Evolutionary conservation across 2,329 filamentous ascomycete species (phyloP).

Genomic region (Sarocladium strictum): DNA sequence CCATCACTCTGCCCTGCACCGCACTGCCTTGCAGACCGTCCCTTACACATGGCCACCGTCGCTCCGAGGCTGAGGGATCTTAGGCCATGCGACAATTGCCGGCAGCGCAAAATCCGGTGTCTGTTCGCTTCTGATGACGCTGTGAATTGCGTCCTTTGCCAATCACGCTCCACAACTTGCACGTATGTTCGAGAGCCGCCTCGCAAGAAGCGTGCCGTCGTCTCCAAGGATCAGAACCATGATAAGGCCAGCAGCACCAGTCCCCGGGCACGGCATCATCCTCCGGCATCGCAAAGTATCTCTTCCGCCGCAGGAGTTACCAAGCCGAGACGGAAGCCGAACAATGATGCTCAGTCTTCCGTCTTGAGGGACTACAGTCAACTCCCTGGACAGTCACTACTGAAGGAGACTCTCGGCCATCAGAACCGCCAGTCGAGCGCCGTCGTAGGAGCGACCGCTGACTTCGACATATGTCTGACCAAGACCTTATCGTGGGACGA

Average conservation of each 20-base stretch:
- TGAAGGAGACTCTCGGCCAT: slow-evolving; percentile 14
- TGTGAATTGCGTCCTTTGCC: slow-evolving; percentile 11
- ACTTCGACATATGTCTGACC: slow-evolving; percentile 12
- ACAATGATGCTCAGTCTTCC: neutral
- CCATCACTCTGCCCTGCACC: neutral
- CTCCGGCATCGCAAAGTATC: neutral
- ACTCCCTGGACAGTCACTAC: slow-evolving; percentile 11
- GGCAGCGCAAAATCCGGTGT: slow-evolving; percentile 15
- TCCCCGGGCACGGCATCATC: slow-evolving; percentile 7
- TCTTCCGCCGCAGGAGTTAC: neutral
- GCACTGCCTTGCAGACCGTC: too few relatives aligned
- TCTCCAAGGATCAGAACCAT: slow-evolving; percentile 4
- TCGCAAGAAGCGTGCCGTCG: slow-evolving; percentile 13
- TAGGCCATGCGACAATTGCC: slow-evolving; percentile 16
- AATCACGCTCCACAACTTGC: slow-evolving; percentile 11
- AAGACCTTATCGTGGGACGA: slow-evolving; percentile 9
- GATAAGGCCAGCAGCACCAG: neutral
- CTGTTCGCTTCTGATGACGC: slow-evolving; percentile 12
- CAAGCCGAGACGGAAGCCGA: slow-evolving; percentile 3
- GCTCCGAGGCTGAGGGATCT: neutral
- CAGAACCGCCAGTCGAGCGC: slow-evolving; percentile 13
- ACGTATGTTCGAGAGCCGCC: slow-evolving; percentile 12
- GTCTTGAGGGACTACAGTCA: slow-evolving; percentile 11
- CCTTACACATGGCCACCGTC: neutral
- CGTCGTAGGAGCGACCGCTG: slow-evolving; percentile 11